Evolutionary conservation across 1,284 basidiomycete genomes (phyloP).

Genomic region (Melampsora americana): DNA sequence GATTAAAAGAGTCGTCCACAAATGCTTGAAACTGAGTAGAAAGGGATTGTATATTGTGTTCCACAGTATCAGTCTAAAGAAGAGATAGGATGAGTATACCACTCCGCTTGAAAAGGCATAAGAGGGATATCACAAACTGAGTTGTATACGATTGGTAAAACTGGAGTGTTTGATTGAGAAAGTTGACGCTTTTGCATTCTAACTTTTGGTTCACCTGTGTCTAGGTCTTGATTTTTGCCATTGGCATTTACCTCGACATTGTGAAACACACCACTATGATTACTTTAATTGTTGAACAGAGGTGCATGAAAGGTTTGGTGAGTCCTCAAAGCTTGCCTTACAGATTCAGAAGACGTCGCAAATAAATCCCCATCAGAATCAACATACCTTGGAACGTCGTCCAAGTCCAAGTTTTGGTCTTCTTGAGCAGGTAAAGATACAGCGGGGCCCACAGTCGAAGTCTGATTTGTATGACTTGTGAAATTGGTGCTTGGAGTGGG

Average conservation of each 20-base stretch:
- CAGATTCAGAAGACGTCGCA: background rate
- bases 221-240: background rate
- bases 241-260: background rate
- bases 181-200: slow-evolving; percentile 7
- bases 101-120: background rate
- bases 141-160: slow-evolving; percentile 30
- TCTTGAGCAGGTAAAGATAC: background rate
- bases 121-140: slow-evolving; percentile 19
- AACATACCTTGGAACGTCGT: background rate
- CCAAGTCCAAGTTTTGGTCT: background rate
- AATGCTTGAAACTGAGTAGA: slow-evolving; percentile 17
- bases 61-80: slow-evolving; percentile 29
- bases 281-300: too few species aligned
- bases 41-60: slow-evolving; percentile 20
- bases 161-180: background rate
- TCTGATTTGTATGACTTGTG: background rate
- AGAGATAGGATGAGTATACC: background rate
- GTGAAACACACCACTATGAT: too few species aligned
- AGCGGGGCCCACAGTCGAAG: too few species aligned
- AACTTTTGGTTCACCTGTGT: background rate
- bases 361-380: background rate
- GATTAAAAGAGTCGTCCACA: slow-evolving; percentile 17
- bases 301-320: background rate
- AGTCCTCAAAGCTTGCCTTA: background rate
- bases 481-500: too few species aligned